Evolutionary conservation across 768 basidiomycete genomes (phyloP).

Genomic region (Cystofilobasidium capitatum): DNA sequence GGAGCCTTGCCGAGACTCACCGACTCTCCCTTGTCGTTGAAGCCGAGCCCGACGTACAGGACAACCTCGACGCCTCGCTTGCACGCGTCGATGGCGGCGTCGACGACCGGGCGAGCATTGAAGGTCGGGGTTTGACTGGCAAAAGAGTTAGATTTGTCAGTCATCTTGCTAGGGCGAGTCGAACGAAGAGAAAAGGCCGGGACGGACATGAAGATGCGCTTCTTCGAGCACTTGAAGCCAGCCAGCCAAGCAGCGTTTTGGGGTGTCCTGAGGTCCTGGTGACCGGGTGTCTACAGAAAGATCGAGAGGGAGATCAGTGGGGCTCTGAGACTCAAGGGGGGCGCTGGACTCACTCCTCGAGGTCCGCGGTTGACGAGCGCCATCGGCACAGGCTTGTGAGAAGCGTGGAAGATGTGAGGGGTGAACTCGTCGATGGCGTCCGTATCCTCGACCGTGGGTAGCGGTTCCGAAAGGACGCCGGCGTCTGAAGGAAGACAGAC

Average conservation of each 20-base stretch:
- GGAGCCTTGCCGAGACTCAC: not conserved
- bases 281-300: conserved; percentile 31
- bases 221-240: conserved; percentile 52
- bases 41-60: conserved; percentile 53
- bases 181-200: not conserved
- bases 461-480: conserved; percentile 41
- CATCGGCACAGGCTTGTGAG: conserved; percentile 55
- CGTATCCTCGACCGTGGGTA: conserved; percentile 42
- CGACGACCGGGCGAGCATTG: conserved; percentile 56
- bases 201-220: conserved; percentile 55
- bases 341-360: conserved; percentile 43
- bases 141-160: not conserved
- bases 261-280: conserved; percentile 46
- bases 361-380: conserved; percentile 57
- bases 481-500: conserved; percentile 30
- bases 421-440: conserved; percentile 48
- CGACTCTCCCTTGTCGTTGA: conserved; percentile 53
- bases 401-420: conserved; percentile 54
- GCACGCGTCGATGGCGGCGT: conserved; percentile 53
- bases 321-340: not conserved
- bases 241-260: conserved; percentile 63
- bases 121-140: conserved; percentile 58
- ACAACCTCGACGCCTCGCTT: conserved; percentile 53
- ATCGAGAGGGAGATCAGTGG: not conserved
- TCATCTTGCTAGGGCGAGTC: too few relatives aligned